A percentile compares a stretch with the other conserved stretches of the same genome.
Conservation (phyloP, 1,284 basidiomycete species). For the Microbotryomycetes sp. region DNA sequence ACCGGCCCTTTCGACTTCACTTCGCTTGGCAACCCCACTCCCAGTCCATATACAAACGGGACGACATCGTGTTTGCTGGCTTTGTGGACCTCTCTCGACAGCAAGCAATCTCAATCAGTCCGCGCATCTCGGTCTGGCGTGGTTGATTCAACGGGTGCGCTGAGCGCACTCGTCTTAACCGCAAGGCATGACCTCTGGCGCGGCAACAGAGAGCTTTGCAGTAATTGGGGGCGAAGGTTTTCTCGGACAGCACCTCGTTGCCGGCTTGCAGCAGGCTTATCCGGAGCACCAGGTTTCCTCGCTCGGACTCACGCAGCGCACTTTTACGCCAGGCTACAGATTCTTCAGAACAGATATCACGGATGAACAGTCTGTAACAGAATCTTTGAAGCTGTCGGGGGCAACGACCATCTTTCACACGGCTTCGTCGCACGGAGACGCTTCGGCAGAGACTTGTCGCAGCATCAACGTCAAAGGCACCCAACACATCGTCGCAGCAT, state of each 20-base stretch:
- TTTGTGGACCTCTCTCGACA: too few relatives aligned
- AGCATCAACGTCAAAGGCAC: slow-evolving; percentile 94
- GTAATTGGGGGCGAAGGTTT: slow-evolving; percentile 50
- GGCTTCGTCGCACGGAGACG: slow-evolving; percentile 67
- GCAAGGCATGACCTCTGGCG: too few relatives aligned
- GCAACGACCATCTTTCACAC: slow-evolving; percentile 91
- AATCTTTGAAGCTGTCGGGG: slow-evolving; percentile 64
- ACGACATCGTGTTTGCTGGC: too few relatives aligned
- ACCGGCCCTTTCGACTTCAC: too few relatives aligned
- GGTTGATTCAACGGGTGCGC: too few relatives aligned
- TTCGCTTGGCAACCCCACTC: too few relatives aligned
- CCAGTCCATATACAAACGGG: too few relatives aligned
- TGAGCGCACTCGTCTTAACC: too few relatives aligned
- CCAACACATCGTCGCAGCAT: slow-evolving; percentile 70
- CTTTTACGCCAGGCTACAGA: slow-evolving; percentile 55
- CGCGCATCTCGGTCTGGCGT: too few relatives aligned
- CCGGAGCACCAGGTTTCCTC: slow-evolving; percentile 57
- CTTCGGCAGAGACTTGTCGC: slow-evolving; percentile 66
- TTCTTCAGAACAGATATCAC: slow-evolving; percentile 57
- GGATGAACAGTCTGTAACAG: slow-evolving; percentile 59
- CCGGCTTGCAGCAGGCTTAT: slow-evolving; percentile 66
- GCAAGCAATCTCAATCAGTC: too few relatives aligned
- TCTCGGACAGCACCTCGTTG: slow-evolving; percentile 80
- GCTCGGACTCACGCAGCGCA: slow-evolving; percentile 56
- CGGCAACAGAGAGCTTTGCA: too few relatives aligned